Evolutionary conservation across 2,329 filamentous ascomycete species (phyloP).

Genomic region (Pseudogymnoascus sp.): DNA sequence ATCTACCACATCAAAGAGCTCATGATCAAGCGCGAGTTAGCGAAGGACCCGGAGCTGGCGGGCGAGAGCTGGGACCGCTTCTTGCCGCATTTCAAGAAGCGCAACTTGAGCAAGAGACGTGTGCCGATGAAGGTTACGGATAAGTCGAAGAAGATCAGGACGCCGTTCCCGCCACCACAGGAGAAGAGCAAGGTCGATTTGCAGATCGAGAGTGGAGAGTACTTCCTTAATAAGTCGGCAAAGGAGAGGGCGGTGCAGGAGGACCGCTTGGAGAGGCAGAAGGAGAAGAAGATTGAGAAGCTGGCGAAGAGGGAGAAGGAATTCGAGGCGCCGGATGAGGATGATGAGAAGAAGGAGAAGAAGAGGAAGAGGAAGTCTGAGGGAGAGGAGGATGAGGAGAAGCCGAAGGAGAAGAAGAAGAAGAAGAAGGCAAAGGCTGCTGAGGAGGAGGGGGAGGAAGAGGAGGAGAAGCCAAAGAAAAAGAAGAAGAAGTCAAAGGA

Average conservation of each 20-base stretch:
- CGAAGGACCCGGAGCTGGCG: slow-evolving; percentile 77
- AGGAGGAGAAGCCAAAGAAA: slow-evolving; percentile 40
- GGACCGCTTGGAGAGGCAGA: slow-evolving; percentile 75
- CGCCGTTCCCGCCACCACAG: slow-evolving; percentile 89
- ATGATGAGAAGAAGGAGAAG: slow-evolving; percentile 43
- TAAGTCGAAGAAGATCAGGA: slow-evolving; percentile 91
- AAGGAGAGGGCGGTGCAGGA: slow-evolving; percentile 77
- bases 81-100: slow-evolving; percentile 94
- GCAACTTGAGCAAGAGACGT: slow-evolving; percentile 74
- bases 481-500: slow-evolving; percentile 32
- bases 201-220: slow-evolving; percentile 97
- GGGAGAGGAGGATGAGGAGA: slow-evolving; percentile 17
- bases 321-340: slow-evolving; percentile 79
- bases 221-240: slow-evolving; percentile 86
- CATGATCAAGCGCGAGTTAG: slow-evolving; percentile 88
- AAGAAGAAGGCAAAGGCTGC: slow-evolving; percentile 2
- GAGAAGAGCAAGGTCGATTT: slow-evolving; percentile 99
- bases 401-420: slow-evolving; percentile 14
- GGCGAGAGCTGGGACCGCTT: slow-evolving; percentile 94
- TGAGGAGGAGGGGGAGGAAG: slow-evolving; percentile 20
- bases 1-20: slow-evolving; percentile 91
- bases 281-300: slow-evolving; percentile 80
- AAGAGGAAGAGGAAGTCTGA: slow-evolving; percentile 37
- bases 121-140: slow-evolving; percentile 80
- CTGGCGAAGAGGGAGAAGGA: slow-evolving; percentile 75